Base-by-base conservation (phyloP, 1,139 yeast species). In the Debaryomyces fabryi region DNA sequence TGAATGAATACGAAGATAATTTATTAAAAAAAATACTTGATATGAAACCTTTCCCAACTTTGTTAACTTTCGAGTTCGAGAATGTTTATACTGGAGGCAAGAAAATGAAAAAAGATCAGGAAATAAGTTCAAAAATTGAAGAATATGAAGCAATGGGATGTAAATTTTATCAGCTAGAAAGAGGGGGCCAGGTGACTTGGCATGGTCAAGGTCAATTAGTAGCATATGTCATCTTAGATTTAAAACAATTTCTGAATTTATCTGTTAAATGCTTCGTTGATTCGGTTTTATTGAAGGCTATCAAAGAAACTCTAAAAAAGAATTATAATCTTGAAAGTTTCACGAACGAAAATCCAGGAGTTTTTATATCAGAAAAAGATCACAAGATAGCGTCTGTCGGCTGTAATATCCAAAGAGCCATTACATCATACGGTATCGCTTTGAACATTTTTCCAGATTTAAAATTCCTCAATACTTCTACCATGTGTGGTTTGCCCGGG, bases 121-220 rank as follows among this genome's bases (percentile, higher is more conserved):
- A 74, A 0, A 57, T 67, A 12, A 66, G 59, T 1, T 71, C 62
- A 15, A 65, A 60, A 36, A 68, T 71, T 35, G 65, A 65, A 35
- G 73, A 71, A 6, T 80, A 81, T 24, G 76, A 78, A 45, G 49
- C 50, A 13, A 33, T 70, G 42, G 79, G 78, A 9, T 69, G 78
- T 50, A 56, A 61, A 32, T 88, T 83, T 60, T 79, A 85, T 24
- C 96, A 89, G 59, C 79, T 95, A 0, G 85, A 83, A 51, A 75
- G 99, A 52, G 99, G 99, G n/a, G 99, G 99, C 0, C 96, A 93
- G 63, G 83, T 93, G 0, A 93, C 99, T 0, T 95, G 90, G 78
- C 99, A 95, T 69, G 98, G 98, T 0, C 86, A 92, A 2, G 99
- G 99, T 0, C 99, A 95, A 66, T 66, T 91, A 40, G 97, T 92